phyloP scores from a whole-genome alignment of 306 rosid genomes.

The Mimosa pudica region DNA sequence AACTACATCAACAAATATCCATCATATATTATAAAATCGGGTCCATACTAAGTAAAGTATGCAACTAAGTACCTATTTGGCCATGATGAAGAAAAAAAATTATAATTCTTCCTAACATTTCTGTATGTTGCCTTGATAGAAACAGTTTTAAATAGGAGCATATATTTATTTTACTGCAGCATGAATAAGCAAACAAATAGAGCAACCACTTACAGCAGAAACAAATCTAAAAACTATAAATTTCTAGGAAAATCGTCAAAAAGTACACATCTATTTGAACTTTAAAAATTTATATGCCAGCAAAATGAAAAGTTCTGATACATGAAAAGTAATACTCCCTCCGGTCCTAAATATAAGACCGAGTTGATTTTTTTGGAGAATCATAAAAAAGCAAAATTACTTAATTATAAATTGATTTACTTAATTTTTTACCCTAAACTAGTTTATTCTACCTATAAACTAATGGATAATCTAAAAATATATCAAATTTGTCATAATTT shows the following conservation, averaged over 20 bases:
- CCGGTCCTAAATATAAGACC: too few species aligned
- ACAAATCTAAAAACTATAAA: not conserved
- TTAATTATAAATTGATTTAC: too few species aligned
- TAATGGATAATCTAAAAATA: too few species aligned
- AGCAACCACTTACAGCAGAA: not conserved
- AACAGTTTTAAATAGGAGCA: not conserved
- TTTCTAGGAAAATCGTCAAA: not conserved
- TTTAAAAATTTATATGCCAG: too few species aligned
- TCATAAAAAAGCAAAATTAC: too few species aligned
- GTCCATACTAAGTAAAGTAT: not conserved
- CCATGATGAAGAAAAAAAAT: not conserved
- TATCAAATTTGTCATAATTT: too few species aligned
- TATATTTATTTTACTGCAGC: not conserved
- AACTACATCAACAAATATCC: not conserved
- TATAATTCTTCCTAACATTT: not conserved
- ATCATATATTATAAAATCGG: not conserved
- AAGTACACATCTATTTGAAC: too few species aligned
- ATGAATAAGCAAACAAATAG: not conserved
- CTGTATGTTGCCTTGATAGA: not conserved
- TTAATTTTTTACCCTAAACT: too few species aligned
- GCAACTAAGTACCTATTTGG: conserved; percentile 1
- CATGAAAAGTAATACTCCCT: too few species aligned
- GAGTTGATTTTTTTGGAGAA: too few species aligned
- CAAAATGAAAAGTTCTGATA: too few species aligned
- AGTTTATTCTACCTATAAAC: too few species aligned